Base-by-base conservation (phyloP, 352 stramenopile species). In the Globisporangium mamillatum region DNA sequence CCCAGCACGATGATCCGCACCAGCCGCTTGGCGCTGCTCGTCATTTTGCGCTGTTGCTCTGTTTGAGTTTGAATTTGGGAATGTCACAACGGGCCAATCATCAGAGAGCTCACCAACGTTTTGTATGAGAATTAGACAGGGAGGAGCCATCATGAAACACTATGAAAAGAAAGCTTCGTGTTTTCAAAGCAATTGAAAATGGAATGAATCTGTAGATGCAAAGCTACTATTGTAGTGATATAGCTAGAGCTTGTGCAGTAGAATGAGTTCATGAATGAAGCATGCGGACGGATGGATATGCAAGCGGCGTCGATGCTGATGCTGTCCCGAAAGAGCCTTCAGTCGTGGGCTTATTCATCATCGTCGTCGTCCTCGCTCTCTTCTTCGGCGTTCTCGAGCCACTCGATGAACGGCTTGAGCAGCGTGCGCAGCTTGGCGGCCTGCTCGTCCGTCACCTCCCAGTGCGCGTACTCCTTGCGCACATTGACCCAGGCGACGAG, bases 301-400 rank as follows among this genome's bases (percentile, higher is more conserved):
- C 48, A 55, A 20, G 41, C 4, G 41, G 16, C 41, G 16, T 10
- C 14, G 41, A 50, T 50, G 41, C 16, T 38, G 32, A 38, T 38
- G 14, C 4, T n/a, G 41, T 50, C 41, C 16, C 41, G 41, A 50
- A 50, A n/a, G 16, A 50, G 16, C 41, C 41, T 50, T 50, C 41
- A 50, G n/a, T 50, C 41, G 41, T 50, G 41, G 16, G 48, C 52
- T 75, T 88, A 88, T 66, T 91, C 75, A 63, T 89, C 77, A 50
- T 78, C 79, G 41, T 94, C 89, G 10, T 89, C 88, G 50, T 77
- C 72, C 5, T 91, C 86, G 53, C 92, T 95, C 68, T 97, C 92
- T 55, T 97, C 92, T 67, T 98, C 92, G 52, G 93, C 94, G 79
- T 99, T 98, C 85, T 98, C 89, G 36, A 99, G 90, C 97, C 97